These are phyloP conservation scores for Coprinellus micaceus DNA, from an alignment of 768 basidiomycete species.

Conservation along the genomic window DNA sequence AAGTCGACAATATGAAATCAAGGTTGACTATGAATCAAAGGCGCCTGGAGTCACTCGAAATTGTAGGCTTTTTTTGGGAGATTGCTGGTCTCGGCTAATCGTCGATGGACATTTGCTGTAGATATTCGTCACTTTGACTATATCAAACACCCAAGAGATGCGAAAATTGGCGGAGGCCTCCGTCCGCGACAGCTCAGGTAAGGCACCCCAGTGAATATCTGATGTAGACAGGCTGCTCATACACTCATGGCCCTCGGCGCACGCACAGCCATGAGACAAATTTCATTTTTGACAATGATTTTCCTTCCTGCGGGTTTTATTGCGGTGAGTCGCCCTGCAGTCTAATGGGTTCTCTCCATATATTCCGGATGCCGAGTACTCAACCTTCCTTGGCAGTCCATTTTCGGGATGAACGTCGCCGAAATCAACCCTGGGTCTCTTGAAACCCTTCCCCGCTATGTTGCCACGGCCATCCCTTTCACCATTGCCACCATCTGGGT, in stretches of 20 bases:
- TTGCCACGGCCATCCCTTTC: slow-evolving; percentile 40
- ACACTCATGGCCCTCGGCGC: too few relatives aligned
- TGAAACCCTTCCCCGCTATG: slow-evolving; percentile 42
- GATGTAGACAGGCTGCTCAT: too few relatives aligned
- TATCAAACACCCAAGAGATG: slow-evolving; percentile 52
- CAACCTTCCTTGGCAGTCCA: too few relatives aligned
- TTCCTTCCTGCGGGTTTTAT: slow-evolving; percentile 56
- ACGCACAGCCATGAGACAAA: slow-evolving; percentile 49
- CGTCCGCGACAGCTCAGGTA: slow-evolving; percentile 46
- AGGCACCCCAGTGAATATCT: too few relatives aligned
- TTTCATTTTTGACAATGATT: slow-evolving; percentile 60
- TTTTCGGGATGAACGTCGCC: slow-evolving; percentile 39
- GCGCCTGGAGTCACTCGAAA: too few relatives aligned
- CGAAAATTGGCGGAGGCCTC: slow-evolving; percentile 49
- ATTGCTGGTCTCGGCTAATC: too few relatives aligned
- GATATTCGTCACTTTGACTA: slow-evolving; percentile 60
- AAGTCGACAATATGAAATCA: too few relatives aligned
- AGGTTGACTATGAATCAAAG: too few relatives aligned
- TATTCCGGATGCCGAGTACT: too few relatives aligned
- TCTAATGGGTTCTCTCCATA: neutral
- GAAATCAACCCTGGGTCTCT: slow-evolving; percentile 34
- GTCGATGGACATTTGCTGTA: slow-evolving; percentile 15
- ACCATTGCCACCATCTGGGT: slow-evolving; percentile 53
- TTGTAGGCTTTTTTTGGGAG: too few relatives aligned
- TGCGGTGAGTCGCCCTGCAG: slow-evolving; percentile 27